Evolutionary conservation across 2,329 filamentous ascomycete species (phyloP), one percentile per base, ranked within the genome.

Genomic region (Thermothelomyces thermophilus): DNA sequence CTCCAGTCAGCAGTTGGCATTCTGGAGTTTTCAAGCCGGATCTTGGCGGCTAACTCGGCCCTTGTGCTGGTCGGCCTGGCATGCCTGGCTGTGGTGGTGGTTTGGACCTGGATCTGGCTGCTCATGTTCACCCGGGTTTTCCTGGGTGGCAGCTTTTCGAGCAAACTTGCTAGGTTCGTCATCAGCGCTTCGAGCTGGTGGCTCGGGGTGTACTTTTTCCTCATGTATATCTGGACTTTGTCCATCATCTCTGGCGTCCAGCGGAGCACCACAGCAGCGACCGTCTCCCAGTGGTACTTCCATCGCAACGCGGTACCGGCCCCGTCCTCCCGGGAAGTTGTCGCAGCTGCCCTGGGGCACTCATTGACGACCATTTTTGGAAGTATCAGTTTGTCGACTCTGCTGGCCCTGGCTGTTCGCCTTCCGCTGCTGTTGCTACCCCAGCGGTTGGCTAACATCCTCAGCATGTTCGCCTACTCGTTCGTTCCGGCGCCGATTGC

Each of bases 281-380:
- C 91, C 0, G 91, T 97, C 20, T 95, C 89, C 35, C 93, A 98
- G 68, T 98, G 93, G 93, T 98, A 98, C 69, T 98, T 97, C 68
- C 91, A 97, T 68, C 88, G 93, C 55, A 86, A 94, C 60, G 82
- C 83, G 4, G 79, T 83, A 10, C 89, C 91, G 5, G 75, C 84
- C 8, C 83, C 90, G 2, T 83, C 87, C 0, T 90, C 89, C 1
- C 76, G 78, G 50, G 84, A 90, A 48, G 85, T 97, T 41, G 89
- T 97, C 22, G 75, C 80, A 54, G 91, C 90, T 6, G 91, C 90
- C 13, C 73, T 95, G 39, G 74, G 76, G 43, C 93, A 98, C 69
- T 85, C 90, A 2, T 74, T 81, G 13, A 90, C 88, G 14, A 91
- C 88, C 2, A 83, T 96, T 33, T 94, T 96, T 62, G 93, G 93